These are phyloP conservation scores for Cryomyces antarcticus DNA, from an alignment of 495 filamentous ascomycete species.

Conservation along the genomic window DNA sequence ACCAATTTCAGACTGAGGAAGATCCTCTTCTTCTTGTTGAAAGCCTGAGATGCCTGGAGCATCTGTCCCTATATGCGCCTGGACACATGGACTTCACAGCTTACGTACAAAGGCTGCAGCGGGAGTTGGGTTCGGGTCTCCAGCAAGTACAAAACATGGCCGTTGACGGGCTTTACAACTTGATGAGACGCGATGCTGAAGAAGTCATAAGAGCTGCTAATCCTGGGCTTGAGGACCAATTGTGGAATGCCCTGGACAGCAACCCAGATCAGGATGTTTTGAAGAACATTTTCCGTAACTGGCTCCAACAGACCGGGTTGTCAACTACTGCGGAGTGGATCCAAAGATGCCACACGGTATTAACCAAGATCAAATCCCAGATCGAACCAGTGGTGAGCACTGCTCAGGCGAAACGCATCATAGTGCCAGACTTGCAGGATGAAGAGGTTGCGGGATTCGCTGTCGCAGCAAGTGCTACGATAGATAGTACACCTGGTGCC, in stretches of 20 bases:
- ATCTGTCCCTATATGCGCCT: slow-evolving; percentile 80
- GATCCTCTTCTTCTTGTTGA: slow-evolving; percentile 52
- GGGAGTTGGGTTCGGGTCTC: slow-evolving; percentile 46
- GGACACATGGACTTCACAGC: slow-evolving; percentile 60
- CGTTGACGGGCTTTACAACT: slow-evolving; percentile 72
- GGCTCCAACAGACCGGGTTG: slow-evolving; percentile 73
- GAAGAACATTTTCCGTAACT: slow-evolving; percentile 66
- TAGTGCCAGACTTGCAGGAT: slow-evolving; percentile 59
- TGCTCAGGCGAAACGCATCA: slow-evolving; percentile 5
- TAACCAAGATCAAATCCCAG: slow-evolving; percentile 60
- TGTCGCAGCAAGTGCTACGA: slow-evolving; percentile 39
- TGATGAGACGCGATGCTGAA: slow-evolving; percentile 81
- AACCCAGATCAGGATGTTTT: slow-evolving; percentile 55
- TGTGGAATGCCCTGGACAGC: slow-evolving; percentile 75
- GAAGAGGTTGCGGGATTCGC: slow-evolving; percentile 95
- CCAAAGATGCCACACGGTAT: slow-evolving; percentile 63
- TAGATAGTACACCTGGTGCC: slow-evolving; percentile 38
- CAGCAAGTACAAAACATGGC: slow-evolving; percentile 54
- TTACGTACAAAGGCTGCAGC: slow-evolving; percentile 69
- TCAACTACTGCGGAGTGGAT: slow-evolving; percentile 66
- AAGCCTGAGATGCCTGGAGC: slow-evolving; percentile 68
- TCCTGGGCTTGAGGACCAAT: slow-evolving; percentile 63
- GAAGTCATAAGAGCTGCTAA: slow-evolving; percentile 55
- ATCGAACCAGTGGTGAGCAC: slow-evolving; percentile 29
- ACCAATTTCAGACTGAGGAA: slow-evolving; percentile 64